These are phyloP conservation scores for Exophiala calicioides DNA, from an alignment of 2,329 filamentous ascomycete genomes.

Conservation along the genomic window DNA sequence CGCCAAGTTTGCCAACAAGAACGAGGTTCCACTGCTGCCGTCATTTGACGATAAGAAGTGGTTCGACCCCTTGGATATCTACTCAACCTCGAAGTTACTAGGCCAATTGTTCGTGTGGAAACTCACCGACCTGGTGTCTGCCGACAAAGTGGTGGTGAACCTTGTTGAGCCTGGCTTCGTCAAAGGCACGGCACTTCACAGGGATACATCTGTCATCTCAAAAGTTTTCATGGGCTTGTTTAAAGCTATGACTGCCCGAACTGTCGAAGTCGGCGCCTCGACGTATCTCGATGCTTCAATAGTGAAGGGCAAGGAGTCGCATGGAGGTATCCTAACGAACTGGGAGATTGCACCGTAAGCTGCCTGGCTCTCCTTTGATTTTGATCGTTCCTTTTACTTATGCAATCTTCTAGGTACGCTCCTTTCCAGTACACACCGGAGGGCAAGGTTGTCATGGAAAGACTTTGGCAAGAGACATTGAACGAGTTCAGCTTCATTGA, in stretches of 20 bases:
- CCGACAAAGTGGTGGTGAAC: conserved; percentile 48
- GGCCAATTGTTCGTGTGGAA: conserved; percentile 40
- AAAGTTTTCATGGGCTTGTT: conserved; percentile 14
- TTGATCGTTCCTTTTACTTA: too few relatives aligned
- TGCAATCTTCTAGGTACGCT: conserved; percentile 40
- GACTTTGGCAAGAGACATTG: conserved; percentile 38
- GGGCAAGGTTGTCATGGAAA: conserved; percentile 38
- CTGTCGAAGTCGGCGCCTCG: conserved; percentile 44
- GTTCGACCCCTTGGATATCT: conserved; percentile 28
- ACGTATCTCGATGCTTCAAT: conserved; percentile 52
- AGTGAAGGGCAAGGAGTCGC: conserved; percentile 51
- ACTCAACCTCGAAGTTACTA: conserved; percentile 37
- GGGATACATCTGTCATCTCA: too few relatives aligned
- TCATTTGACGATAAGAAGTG: conserved; percentile 35
- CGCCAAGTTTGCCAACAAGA: conserved; percentile 15
- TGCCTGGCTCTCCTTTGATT: too few relatives aligned
- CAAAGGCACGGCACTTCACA: conserved; percentile 46
- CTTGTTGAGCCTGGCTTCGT: conserved; percentile 49
- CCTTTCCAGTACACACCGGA: conserved; percentile 29
- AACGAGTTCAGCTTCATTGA: conserved; percentile 8
- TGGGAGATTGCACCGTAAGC: conserved; percentile 51
- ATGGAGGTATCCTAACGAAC: conserved; percentile 54
- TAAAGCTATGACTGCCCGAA: conserved; percentile 27
- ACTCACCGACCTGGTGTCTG: conserved; percentile 39
- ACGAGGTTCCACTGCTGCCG: conserved; percentile 23